Evolutionary conservation across 805 yeast genomes (phyloP).

Genomic region (Saturnispora kantuleensis): DNA sequence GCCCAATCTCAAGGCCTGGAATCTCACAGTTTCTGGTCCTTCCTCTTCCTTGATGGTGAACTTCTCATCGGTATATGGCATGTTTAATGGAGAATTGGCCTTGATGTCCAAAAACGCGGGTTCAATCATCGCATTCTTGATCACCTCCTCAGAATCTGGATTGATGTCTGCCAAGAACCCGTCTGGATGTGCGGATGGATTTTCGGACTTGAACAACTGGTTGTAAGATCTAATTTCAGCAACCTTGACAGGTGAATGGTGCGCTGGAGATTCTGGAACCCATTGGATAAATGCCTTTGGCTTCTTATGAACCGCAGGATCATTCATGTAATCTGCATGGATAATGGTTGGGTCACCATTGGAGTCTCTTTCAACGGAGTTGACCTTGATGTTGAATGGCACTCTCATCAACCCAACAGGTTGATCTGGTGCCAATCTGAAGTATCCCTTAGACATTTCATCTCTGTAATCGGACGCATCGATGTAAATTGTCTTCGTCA

Average conservation of each 20-base stretch:
- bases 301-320: slow-evolving; percentile 43
- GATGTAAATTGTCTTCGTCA: slow-evolving; percentile 69
- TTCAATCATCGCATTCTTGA: slow-evolving; percentile 63
- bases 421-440: slow-evolving; percentile 89
- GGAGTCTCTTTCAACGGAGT: slow-evolving; percentile 50
- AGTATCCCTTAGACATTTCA: slow-evolving; percentile 59
- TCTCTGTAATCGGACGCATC: slow-evolving; percentile 84
- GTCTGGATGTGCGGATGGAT: slow-evolving; percentile 80
- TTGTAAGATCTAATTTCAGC: slow-evolving; percentile 80
- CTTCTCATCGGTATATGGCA: slow-evolving; percentile 44
- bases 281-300: slow-evolving; percentile 97
- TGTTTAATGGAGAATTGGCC: slow-evolving; percentile 65
- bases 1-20: slow-evolving; percentile 96
- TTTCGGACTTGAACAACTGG: slow-evolving; percentile 81
- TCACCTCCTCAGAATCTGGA: slow-evolving; percentile 62
- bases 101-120: slow-evolving; percentile 61
- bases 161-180: slow-evolving; percentile 83
- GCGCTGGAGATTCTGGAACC: slow-evolving; percentile 65
- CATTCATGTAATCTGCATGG: slow-evolving; percentile 72
- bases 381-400: slow-evolving; percentile 70
- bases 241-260: slow-evolving; percentile 54
- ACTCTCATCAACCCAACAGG: slow-evolving; percentile 91
- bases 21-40: slow-evolving; percentile 76
- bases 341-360: slow-evolving; percentile 59
- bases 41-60: slow-evolving; percentile 65